Evolutionary conservation across 169 alveolate species (phyloP).

Genomic region (Theileria equi): DNA sequence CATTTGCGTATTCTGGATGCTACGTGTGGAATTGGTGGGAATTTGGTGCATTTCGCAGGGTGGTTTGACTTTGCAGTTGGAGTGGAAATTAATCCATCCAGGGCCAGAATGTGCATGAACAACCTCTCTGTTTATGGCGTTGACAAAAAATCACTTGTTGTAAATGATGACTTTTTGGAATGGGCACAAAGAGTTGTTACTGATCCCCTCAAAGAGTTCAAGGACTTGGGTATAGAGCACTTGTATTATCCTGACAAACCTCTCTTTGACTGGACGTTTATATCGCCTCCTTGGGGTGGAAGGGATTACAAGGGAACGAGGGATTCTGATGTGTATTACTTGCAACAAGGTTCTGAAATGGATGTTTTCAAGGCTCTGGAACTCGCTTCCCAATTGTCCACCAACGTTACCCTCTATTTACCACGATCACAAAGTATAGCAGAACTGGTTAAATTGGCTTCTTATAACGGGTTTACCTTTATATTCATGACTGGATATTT

Average conservation of each 20-base stretch:
- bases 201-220: conserved; percentile 18
- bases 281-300: conserved; percentile 69
- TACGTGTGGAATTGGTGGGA: conserved; percentile 59
- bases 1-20: conserved; percentile 16
- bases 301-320: conserved; percentile 28
- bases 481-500: conserved; percentile 29
- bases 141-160: conserved; percentile 7
- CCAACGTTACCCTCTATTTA: conserved; percentile 24
- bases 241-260: conserved; percentile 8
- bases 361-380: conserved; percentile 31
- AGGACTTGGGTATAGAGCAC: conserved; percentile 23
- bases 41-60: conserved; percentile 38
- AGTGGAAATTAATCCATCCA: conserved; percentile 26
- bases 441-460: conserved; percentile 34
- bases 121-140: conserved; percentile 41
- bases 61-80: conserved; percentile 37
- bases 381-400: neutral
- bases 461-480: conserved; percentile 9
- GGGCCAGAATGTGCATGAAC: conserved; percentile 38
- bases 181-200: conserved; percentile 22
- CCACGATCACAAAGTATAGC: conserved; percentile 54
- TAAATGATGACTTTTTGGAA: conserved; percentile 28
- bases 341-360: neutral
- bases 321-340: conserved; percentile 3
- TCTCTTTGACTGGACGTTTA: conserved; percentile 24